A percentile compares a stretch with the other conserved stretches of the same genome.
Evolutionary conservation across 257 asterid genomes (phyloP).

Genomic region (Dorcoceras hygrometricum): DNA sequence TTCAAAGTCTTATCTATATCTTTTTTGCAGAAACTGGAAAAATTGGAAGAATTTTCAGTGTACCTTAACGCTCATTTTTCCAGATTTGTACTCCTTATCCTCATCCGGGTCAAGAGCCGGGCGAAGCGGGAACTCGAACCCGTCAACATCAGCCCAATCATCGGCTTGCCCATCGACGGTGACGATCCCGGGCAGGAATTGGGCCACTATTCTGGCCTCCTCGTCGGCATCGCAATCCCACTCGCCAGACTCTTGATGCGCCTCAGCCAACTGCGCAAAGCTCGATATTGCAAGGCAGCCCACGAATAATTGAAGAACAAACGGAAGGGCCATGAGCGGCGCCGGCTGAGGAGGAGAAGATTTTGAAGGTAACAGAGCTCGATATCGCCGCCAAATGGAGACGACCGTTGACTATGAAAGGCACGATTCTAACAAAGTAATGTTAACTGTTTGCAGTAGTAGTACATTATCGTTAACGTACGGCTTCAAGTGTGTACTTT

Average conservation of each 20-base stretch:
- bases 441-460: no score
- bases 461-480: no score
- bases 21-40: no score
- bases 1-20: no score
- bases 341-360: neutral
- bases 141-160: constrained; percentile 65
- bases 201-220: constrained; percentile 57
- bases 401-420: no score
- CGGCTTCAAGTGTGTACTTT: no score
- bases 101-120: constrained; percentile 89
- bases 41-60: neutral
- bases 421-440: no score
- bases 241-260: constrained; percentile 70
- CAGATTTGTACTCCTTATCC: constrained; percentile 62
- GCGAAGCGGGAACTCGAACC: constrained; percentile 73
- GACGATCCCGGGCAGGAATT: constrained; percentile 58
- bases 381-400: neutral
- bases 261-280: constrained; percentile 32
- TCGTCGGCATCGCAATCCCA: constrained; percentile 69
- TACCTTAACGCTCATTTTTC: constrained; percentile 79
- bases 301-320: constrained; percentile 26
- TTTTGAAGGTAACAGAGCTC: neutral
- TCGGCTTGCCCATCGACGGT: constrained; percentile 71
- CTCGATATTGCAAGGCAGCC: constrained; percentile 26
- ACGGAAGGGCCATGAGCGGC: constrained; percentile 25